Base-by-base conservation (phyloP, 352 stramenopile genomes). In the Discostella stelligera region DNA sequence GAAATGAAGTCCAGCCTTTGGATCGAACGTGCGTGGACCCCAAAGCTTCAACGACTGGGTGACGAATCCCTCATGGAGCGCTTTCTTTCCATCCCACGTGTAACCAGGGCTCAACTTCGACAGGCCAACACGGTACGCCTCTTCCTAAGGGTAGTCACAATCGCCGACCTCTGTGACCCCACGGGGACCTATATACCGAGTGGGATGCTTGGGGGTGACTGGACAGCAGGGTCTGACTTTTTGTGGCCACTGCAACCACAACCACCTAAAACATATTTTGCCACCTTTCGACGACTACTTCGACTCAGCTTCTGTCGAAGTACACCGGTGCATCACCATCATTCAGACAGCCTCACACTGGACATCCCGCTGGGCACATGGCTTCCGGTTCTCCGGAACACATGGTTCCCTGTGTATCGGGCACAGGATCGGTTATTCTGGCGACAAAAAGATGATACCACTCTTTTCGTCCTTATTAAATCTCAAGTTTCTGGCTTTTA, bases 61-160 rank as follows among this genome's bases (percentile, higher is more conserved):
- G 63, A 74, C 18, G 6, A 48, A 1, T 55, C 63, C 10, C 9
- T 80, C 8, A 80, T 80, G 71, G 27, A 41, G 5, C 21, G 27
- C 61, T 72, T 73, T 14, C 10, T 48, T 20, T 13, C 0, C 9
- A 56, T 71, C n/a, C 54, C 25, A 18, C 1, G 37, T 0, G 25
- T 65, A 10, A 66, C 65, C 0, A 46, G 0, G 0, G 37, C 14
- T 10, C 23, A 13, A 3, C 20, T 59, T 7, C 16, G 8, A 8
- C 55, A 73, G n/a, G 65, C 53, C 5, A 71, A 71, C 32, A 53
- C 23, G 0, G 56, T 53, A 32, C 0, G 64, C 0, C 4, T 73
- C 0, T 66, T 54, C 20, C 3, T 66, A 3, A 0, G 54, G 9
- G 39, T 65, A 8, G 50, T 66, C 2, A 66, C 65, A 48, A 65